Base-by-base conservation (phyloP, 345 rosid genomes). In the Eucalyptus cloeziana region DNA sequence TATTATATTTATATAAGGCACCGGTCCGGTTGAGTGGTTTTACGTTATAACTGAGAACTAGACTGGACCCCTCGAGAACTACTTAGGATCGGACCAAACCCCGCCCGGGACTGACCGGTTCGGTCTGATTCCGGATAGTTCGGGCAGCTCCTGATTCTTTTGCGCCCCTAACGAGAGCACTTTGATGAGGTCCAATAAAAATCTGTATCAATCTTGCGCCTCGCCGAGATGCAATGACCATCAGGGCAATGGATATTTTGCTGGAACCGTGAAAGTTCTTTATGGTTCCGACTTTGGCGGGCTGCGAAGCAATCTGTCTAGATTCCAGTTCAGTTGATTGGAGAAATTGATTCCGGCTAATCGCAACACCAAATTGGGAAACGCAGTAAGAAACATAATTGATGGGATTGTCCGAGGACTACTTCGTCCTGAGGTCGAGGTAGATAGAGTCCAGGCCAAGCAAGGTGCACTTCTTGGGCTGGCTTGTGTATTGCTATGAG, bases 11-110 rank as follows among this genome's bases (percentile, higher is more conserved):
- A 51, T 16, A 51, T 50, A 50, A 6, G 21, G 0, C 1, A 16
- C 2, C 0, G 21, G 54, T 6, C 21, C 21, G 1, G 0, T 16
- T 51, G 21, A 51, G 0, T 16, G 4, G 1, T 51, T 51, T 51
- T 51, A 16, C 1, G 54, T 16, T 51, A 51, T 21, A 16, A 51
- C 1, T 3, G 1, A 51, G 21, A 51, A 51, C 17, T 0, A 0
- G 8, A 51, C 0, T 1, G 6, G 8, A 51, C 54, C 8, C 8
- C 54, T 51, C 16, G 0, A 0, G 21, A 51, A 51, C 0, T 0
- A 7, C 54, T 0, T 3, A 2, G 8, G 16, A 51, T 0, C 3
- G 0, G 54, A 51, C 54, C 54, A 51, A 16, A 51, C 2, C 54
- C 4, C 1, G 21, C 0, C 17, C 1, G 4, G 54, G 54, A 51